Conservation (phyloP, 1,284 basidiomycete species). For the Cutaneotrichosporon dermatis region DNA sequence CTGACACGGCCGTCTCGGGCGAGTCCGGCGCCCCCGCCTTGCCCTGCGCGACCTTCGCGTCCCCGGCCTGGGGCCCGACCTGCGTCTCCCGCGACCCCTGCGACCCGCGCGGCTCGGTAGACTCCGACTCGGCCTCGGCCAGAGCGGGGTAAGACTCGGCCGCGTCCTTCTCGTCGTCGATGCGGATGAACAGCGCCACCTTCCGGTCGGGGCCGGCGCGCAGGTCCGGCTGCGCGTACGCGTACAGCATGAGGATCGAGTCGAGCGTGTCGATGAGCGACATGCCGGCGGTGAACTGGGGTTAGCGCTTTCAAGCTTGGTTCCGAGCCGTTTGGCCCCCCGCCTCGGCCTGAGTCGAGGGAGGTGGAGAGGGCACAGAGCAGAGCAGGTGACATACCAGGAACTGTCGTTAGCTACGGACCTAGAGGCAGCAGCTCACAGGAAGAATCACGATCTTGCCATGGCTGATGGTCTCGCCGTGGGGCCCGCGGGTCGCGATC, state of each 20-base stretch:
- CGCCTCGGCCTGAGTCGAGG: no score
- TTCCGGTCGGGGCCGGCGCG: constrained; percentile 20
- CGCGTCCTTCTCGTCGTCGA: background rate
- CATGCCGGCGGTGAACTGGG: constrained; percentile 79
- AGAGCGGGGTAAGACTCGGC: no score
- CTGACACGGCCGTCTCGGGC: no score
- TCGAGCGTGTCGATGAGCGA: constrained; percentile 74
- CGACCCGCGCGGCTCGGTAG: no score
- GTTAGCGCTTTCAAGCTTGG: background rate
- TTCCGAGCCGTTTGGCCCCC: background rate
- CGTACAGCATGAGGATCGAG: constrained; percentile 80
- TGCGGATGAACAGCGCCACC: constrained; percentile 20
- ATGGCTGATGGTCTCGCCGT: constrained; percentile 57
- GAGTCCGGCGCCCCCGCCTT: no score
- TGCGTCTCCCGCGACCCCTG: no score
- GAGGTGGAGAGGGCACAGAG: no score
- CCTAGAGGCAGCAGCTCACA: constrained; percentile 47
- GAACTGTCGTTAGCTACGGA: constrained; percentile 18
- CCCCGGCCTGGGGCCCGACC: no score
- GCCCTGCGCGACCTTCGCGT: no score
- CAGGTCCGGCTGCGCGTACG: constrained; percentile 57
- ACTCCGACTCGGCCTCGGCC: no score
- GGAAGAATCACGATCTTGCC: constrained; percentile 69
- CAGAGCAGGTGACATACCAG: constrained; percentile 19
- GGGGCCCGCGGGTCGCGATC: constrained; percentile 58